Evolutionary conservation across 345 rosid genomes (phyloP).

Genomic region (Brassica nigra): DNA sequence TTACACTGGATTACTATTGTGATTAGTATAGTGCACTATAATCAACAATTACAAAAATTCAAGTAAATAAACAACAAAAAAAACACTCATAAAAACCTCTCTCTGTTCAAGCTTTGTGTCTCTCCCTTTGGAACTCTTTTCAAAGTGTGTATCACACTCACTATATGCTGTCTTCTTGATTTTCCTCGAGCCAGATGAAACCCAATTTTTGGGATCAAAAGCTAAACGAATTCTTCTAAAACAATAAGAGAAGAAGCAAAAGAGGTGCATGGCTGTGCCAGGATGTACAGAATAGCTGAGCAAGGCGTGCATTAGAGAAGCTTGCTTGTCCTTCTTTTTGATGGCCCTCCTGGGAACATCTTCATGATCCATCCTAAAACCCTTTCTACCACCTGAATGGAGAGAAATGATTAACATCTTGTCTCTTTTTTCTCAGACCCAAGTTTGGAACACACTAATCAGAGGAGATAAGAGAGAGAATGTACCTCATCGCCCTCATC

Average conservation of each 20-base stretch:
- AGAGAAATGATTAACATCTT: background rate
- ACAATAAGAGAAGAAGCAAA: slow-evolving; percentile 16
- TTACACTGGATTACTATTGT: background rate
- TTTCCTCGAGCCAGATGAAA: slow-evolving; percentile 25
- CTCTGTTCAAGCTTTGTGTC: background rate
- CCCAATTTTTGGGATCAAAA: slow-evolving; percentile 34
- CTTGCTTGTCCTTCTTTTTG: slow-evolving; percentile 86
- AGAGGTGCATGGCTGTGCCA: slow-evolving; percentile 20
- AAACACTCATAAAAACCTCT: slow-evolving; percentile 19
- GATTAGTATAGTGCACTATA: slow-evolving; percentile 17
- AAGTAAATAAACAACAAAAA: slow-evolving; percentile 10
- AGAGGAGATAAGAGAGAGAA: slow-evolving; percentile 23
- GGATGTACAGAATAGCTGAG: slow-evolving; percentile 25
- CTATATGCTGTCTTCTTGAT: slow-evolving; percentile 30
- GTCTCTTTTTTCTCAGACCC: background rate
- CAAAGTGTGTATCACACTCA: background rate
- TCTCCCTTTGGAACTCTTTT: slow-evolving; percentile 24
- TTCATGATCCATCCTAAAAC: slow-evolving; percentile 99
- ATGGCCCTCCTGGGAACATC: slow-evolving; percentile 93
- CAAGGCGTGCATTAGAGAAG: slow-evolving; percentile 52
- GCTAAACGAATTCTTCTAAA: slow-evolving; percentile 20
- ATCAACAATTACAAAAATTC: slow-evolving; percentile 37
- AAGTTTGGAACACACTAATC: background rate
- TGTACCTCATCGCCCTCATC: slow-evolving; percentile 99
- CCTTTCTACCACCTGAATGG: slow-evolving; percentile 90